phyloP scores from a whole-genome alignment of 768 basidiomycete genomes.

The Leccinum boreale region DNA sequence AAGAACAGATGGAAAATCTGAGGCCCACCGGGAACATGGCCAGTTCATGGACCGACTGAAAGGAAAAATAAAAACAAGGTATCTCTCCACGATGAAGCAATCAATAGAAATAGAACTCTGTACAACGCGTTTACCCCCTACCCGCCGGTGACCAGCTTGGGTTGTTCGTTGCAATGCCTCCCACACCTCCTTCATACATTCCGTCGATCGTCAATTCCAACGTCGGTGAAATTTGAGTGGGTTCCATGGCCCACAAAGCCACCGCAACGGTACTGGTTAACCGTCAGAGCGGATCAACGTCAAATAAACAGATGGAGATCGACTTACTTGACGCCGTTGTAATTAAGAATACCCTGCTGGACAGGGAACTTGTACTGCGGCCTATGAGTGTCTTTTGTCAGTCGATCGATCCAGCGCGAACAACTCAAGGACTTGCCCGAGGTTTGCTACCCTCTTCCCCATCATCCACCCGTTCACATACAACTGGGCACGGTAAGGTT shows the following conservation, averaged over 20 bases:
- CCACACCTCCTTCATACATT: conserved; percentile 66
- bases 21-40: no score
- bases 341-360: conserved; percentile 76
- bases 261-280: conserved; percentile 51
- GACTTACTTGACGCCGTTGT: conserved; percentile 62
- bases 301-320: neutral
- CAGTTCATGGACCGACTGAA: no score
- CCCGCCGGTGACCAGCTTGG: conserved; percentile 48
- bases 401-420: neutral
- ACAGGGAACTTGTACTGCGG: conserved; percentile 83
- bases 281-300: conserved; percentile 1
- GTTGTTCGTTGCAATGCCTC: conserved; percentile 51
- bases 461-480: conserved; percentile 92
- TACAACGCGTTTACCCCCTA: conserved; percentile 11
- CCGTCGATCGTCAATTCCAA: conserved; percentile 54
- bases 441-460: conserved; percentile 73
- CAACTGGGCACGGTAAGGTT: conserved; percentile 68
- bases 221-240: conserved; percentile 45
- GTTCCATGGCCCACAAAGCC: conserved; percentile 66
- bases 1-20: no score
- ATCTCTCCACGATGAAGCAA: neutral
- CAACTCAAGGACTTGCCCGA: conserved; percentile 46
- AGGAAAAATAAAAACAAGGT: neutral
- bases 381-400: conserved; percentile 31
- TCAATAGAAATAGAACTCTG: neutral